Evolutionary conservation across 2,329 filamentous ascomycete species (phyloP), one percentile per base, ranked within the genome.

Genomic region (Fusarium musae): DNA sequence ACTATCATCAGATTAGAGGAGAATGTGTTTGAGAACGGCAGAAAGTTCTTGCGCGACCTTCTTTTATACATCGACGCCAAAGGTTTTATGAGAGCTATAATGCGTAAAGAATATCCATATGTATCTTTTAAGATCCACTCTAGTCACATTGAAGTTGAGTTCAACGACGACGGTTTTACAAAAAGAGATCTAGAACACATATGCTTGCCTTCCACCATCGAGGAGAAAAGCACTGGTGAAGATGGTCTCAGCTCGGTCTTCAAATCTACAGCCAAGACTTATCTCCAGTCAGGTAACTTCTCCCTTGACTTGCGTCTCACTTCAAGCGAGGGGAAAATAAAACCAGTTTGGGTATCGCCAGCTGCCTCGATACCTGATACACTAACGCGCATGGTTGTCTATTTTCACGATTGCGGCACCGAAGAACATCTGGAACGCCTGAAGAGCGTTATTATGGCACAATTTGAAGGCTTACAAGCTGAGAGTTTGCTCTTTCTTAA

Each of bases 51-150:
- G 5, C 19, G 19, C 4, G 19, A 47, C 19, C 3, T 30, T 13
- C 26, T 47, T 30, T 26, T 30, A 1, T 11, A 47, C 2, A 30
- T 16, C 13, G 19, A 47, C 6, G 1, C 44, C 0, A 47, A 3
- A 16, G 0, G 0, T 2, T 47, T 47, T 19, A 47, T 2, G 13
- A 30, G n/a, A 30, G 26, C 26, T 4, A 3, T 0, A 8, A 0
- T 0, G 4, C 9, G 2, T 13, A 11, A 2, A 2, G 13, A 47
- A 11, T 0, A 2, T 11, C 44, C 44, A 47, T 30, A 47, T 1
- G 3, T 3, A 1, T 47, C 9, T 16, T 30, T 47, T 19, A 47
- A 30, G 4, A 47, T 47, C 5, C 44, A 47, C 13, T 47, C 44
- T 11, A 30, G 19, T 30, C 44, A 47, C 5, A 9, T 47, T n/a